phyloP scores from a whole-genome alignment of 108 stramenopile species.

The Cyclotella choctawhatcheeana region DNA sequence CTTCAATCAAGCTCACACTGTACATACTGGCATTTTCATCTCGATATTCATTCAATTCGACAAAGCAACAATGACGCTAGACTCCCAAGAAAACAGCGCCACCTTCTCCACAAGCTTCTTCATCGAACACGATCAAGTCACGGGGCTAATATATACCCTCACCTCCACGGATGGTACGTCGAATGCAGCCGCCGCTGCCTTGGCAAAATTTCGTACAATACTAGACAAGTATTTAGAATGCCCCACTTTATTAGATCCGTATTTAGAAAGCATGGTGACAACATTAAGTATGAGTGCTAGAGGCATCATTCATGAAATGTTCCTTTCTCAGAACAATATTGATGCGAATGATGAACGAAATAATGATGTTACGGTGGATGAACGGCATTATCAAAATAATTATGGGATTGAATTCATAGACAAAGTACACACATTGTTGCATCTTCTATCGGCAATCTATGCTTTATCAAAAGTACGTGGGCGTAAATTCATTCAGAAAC shows the following conservation, averaged over 20 bases:
- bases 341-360: too few species aligned
- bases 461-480: conserved; percentile 93
- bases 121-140: conserved; percentile 48
- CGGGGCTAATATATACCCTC: conserved; percentile 36
- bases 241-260: conserved; percentile 89
- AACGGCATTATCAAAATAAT: too few species aligned
- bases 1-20: too few species aligned
- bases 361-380: too few species aligned
- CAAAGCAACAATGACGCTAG: background rate
- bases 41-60: too few species aligned
- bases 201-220: conserved; percentile 58
- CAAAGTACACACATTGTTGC: conserved; percentile 53
- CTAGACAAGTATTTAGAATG: conserved; percentile 95
- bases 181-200: conserved; percentile 22
- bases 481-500: conserved; percentile 82
- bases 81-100: conserved; percentile 9
- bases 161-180: too few species aligned
- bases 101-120: conserved; percentile 51
- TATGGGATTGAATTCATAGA: too few species aligned
- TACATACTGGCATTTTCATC: too few species aligned
- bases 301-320: conserved; percentile 47
- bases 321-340: conserved; percentile 25
- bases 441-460: conserved; percentile 83
- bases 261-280: conserved; percentile 76
- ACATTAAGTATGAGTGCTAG: conserved; percentile 45